Percentiles rank a stretch among this genome's conserved stretches.
Evolutionary conservation across 2,329 filamentous ascomycete species (phyloP).

Genomic region (Xylaria arbuscula): DNA sequence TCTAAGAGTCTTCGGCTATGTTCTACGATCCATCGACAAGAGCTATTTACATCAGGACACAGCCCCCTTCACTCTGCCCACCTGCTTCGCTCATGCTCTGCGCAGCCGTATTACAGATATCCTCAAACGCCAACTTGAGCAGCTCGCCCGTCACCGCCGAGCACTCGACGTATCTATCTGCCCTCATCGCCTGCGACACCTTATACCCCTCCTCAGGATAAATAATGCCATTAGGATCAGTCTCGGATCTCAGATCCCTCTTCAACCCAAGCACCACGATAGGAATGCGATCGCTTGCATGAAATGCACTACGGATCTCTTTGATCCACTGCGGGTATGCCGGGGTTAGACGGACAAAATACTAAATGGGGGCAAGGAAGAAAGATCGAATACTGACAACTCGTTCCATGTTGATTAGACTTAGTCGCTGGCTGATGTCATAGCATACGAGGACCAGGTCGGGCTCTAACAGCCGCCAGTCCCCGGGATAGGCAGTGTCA

Average conservation of each 20-base stretch:
- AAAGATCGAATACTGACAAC: slow-evolving; percentile 56
- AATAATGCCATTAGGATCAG: slow-evolving; percentile 69
- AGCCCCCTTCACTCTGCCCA: slow-evolving; percentile 67
- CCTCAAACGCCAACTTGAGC: slow-evolving; percentile 67
- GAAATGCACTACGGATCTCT: slow-evolving; percentile 62
- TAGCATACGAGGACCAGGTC: slow-evolving; percentile 70
- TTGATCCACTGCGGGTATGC: slow-evolving; percentile 63
- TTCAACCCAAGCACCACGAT: slow-evolving; percentile 70
- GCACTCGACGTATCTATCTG: slow-evolving; percentile 73
- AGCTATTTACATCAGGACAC: slow-evolving; percentile 47
- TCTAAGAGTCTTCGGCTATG: neutral
- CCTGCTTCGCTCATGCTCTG: slow-evolving; percentile 59
- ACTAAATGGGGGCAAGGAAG: neutral
- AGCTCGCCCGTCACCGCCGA: slow-evolving; percentile 70
- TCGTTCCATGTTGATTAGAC: slow-evolving; percentile 68
- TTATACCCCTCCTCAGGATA: slow-evolving; percentile 70
- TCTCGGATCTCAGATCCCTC: slow-evolving; percentile 67
- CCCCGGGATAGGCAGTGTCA: slow-evolving; percentile 68
- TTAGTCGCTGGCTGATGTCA: slow-evolving; percentile 69
- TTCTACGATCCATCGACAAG: slow-evolving; percentile 1
- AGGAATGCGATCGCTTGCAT: slow-evolving; percentile 61
- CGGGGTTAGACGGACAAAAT: slow-evolving; percentile 14
- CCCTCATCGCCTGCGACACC: slow-evolving; percentile 67
- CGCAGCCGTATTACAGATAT: slow-evolving; percentile 68
- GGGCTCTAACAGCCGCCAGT: slow-evolving; percentile 68